phyloP scores from a whole-genome alignment of 345 rosid genomes.

The Brassica cretica region DNA sequence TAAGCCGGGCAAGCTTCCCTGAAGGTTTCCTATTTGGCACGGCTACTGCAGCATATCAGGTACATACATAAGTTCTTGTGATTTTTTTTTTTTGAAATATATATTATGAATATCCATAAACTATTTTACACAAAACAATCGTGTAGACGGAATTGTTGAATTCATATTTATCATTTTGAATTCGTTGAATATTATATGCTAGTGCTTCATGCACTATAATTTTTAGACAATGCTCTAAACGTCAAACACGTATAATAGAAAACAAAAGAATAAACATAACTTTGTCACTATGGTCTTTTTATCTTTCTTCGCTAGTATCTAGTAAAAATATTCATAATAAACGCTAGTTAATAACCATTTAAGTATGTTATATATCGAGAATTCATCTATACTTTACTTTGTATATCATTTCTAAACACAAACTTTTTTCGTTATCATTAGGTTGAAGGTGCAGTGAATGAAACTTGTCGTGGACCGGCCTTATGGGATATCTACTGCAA shows the following conservation, averaged over 20 bases:
- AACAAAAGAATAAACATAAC: background rate
- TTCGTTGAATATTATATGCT: background rate
- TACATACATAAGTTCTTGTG: background rate
- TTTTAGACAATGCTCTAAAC: background rate
- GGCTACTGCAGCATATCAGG: constrained; percentile 38
- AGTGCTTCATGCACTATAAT: background rate
- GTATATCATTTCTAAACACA: background rate
- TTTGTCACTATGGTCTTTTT: background rate
- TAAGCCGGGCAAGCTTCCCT: constrained; percentile 34
- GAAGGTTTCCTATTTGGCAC: constrained; percentile 39
- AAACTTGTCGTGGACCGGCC: constrained; percentile 38
- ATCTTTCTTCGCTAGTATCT: background rate
- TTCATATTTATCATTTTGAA: background rate
- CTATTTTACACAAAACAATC: background rate
- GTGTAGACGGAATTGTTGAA: background rate
- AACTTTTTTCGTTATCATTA: background rate
- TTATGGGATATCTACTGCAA: constrained; percentile 43
- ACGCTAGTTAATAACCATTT: background rate
- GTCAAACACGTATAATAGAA: background rate
- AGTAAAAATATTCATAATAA: background rate
- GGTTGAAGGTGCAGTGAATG: constrained; percentile 35
- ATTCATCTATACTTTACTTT: background rate
- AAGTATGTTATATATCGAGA: background rate
- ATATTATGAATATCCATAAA: background rate
- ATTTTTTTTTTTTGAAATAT: background rate